Evolutionary conservation across 495 filamentous ascomycete genomes (phyloP).

Genomic region (Schizothecium vesticola): DNA sequence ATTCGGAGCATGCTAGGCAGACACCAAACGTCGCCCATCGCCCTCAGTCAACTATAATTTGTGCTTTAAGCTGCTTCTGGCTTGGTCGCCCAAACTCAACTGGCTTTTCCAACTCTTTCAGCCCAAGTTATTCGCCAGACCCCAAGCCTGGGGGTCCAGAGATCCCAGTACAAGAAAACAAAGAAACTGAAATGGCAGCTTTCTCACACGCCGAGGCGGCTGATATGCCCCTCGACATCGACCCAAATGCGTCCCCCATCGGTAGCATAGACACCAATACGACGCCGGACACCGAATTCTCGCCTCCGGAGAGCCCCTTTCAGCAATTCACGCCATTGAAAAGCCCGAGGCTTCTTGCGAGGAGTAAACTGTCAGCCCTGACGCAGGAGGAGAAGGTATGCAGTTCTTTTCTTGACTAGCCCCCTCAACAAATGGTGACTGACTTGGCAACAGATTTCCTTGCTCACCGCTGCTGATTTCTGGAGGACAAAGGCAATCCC

Average conservation of each 20-base stretch:
- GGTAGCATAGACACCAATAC: conserved; percentile 39
- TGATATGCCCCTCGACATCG: conserved; percentile 23
- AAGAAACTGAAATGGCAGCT: conserved; percentile 6
- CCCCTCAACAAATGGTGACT: neutral
- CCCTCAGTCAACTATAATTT: neutral
- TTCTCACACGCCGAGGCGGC: conserved; percentile 23
- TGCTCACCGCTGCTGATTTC: conserved; percentile 65
- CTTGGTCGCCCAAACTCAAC: neutral
- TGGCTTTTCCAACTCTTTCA: neutral
- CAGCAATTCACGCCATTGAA: conserved; percentile 23
- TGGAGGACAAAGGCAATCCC: conserved; percentile 70
- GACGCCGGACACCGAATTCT: conserved; percentile 47
- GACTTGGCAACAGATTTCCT: conserved; percentile 46
- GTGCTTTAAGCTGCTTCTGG: neutral
- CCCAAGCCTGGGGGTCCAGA: neutral
- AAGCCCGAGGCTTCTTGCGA: conserved; percentile 34
- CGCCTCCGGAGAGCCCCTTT: conserved; percentile 44
- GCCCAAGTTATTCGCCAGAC: neutral
- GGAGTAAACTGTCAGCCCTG: conserved; percentile 39
- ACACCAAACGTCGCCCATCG: neutral
- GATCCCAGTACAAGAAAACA: neutral
- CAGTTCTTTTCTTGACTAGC: neutral
- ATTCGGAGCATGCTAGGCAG: neutral
- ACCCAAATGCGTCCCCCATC: conserved; percentile 36
- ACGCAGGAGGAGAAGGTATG: conserved; percentile 52